Evolutionary conservation across 1,284 basidiomycete genomes (phyloP).

Genomic region (Pulveroboletus sp.): DNA sequence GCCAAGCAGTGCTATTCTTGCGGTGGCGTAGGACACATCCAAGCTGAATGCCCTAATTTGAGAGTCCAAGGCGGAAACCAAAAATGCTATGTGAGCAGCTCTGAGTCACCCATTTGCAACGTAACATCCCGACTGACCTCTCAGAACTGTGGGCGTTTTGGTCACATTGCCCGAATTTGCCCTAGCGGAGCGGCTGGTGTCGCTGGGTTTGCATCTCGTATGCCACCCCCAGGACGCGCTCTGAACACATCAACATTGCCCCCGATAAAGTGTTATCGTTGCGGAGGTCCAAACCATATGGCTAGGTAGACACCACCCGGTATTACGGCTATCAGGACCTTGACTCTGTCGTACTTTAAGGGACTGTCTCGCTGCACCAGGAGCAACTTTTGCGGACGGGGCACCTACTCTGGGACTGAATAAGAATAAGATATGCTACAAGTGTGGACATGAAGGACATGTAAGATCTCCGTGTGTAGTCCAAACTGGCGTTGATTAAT

Average conservation of each 20-base stretch:
- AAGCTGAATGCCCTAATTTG: conserved; percentile 84
- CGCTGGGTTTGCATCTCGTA: conserved; percentile 59
- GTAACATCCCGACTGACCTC: conserved; percentile 17
- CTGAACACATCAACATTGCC: conserved; percentile 77
- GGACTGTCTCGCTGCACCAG: conserved; percentile 77
- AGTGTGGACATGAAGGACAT: conserved; percentile 83
- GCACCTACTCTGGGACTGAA: conserved; percentile 45
- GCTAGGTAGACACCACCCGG: conserved; percentile 53
- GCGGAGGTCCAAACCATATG: conserved; percentile 81
- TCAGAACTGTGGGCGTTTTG: conserved; percentile 76
- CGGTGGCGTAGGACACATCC: conserved; percentile 74
- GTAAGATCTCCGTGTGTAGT: conserved; percentile 43
- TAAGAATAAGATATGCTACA: conserved; percentile 81
- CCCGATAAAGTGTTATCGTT: conserved; percentile 81
- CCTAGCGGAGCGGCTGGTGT: conserved; percentile 50
- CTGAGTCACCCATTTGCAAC: conserved; percentile 3
- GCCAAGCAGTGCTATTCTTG: conserved; percentile 64
- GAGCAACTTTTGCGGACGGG: conserved; percentile 51
- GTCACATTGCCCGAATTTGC: conserved; percentile 78
- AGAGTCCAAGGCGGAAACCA: conserved; percentile 65
- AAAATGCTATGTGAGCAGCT: conserved; percentile 78
- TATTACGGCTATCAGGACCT: background rate
- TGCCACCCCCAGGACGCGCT: conserved; percentile 68
- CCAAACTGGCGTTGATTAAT: conserved; percentile 9
- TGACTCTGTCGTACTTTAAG: conserved; percentile 39